phyloP scores from a whole-genome alignment of 306 rosid genomes.

The Castanospermum australe region DNA sequence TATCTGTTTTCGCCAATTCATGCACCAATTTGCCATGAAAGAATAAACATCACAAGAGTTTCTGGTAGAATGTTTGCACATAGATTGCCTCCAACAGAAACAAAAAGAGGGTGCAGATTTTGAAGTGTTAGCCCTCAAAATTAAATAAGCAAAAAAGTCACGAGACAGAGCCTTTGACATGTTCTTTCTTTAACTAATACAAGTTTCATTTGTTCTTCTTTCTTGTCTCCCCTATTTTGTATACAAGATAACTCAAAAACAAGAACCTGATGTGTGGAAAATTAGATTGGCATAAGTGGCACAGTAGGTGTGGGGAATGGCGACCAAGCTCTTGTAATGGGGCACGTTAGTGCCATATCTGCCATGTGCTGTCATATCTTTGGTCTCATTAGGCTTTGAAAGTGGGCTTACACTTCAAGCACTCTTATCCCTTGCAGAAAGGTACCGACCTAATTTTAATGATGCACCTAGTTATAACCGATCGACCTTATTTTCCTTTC shows the following conservation, averaged over 20 bases:
- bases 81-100: neutral
- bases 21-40: neutral
- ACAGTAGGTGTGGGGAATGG: neutral
- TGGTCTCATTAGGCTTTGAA: slow-evolving; percentile 26
- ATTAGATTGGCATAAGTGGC: neutral
- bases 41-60: neutral
- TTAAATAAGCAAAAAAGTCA: neutral
- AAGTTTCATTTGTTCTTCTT: neutral
- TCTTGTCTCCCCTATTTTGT: neutral
- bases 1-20: neutral
- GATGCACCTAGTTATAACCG: neutral
- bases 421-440: slow-evolving; percentile 23
- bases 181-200: neutral
- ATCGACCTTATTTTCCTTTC: slow-evolving; percentile 11
- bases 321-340: neutral
- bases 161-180: neutral
- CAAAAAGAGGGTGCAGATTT: neutral
- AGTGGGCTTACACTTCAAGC: neutral
- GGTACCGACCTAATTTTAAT: slow-evolving; percentile 18
- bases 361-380: slow-evolving; percentile 32
- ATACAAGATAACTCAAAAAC: neutral
- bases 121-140: neutral
- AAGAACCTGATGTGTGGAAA: neutral
- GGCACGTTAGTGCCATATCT: slow-evolving; percentile 15
- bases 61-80: neutral